Base-by-base conservation (phyloP, 2,329 filamentous ascomycete species). In the Calonectria naviculata region DNA sequence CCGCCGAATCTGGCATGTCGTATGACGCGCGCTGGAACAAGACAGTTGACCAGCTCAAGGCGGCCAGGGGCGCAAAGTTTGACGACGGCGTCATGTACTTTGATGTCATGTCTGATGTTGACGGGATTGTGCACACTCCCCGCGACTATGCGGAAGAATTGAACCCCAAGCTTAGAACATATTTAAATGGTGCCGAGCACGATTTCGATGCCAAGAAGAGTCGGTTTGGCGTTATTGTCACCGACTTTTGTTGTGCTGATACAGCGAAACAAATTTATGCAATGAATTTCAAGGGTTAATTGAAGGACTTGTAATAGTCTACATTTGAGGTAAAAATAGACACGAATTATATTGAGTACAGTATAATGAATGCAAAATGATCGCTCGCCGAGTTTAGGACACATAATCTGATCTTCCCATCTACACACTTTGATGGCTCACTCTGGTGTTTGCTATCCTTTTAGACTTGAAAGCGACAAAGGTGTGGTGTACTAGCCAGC, bases 231-330 rank as follows among this genome's bases (percentile, higher is more conserved):
- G 28, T 63, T 17, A 63, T 63, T 36, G 13, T 63, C 15, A 63
- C 60, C n/a, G 60, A 63, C 60, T 63, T 63, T 47, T 63, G 60
- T 7, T 63, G 60, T 29, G n/a, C 41, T 8, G 26, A 63, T 21
- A 63, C 60, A 17, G 60, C 60, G 1, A 46, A 46, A 19, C 60
- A 63, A 7, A 46, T 63, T 63, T 46, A 46, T 10, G 1, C 9
- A 47, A 47, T 63, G 60, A 65, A 65, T 34, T 42, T 60, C 21
- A 38, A 58, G 52, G 52, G 52, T 34, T 58, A 24, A 58, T 58
- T 58, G 1, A 26, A 12, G 5, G 2, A 17, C 13, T 12, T 10
- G 2, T n/a, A 26, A 10, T 26, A 13, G 8, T 56, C 4, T 19
- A 12, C 47, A 3, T 2, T n/a, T 31, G 3, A n/a, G 24, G 13